Percentiles rank a stretch among this genome's conserved stretches.
Evolutionary conservation across 148 eudicot species (phyloP).

Genomic region (Chenopodium berlandieri): DNA sequence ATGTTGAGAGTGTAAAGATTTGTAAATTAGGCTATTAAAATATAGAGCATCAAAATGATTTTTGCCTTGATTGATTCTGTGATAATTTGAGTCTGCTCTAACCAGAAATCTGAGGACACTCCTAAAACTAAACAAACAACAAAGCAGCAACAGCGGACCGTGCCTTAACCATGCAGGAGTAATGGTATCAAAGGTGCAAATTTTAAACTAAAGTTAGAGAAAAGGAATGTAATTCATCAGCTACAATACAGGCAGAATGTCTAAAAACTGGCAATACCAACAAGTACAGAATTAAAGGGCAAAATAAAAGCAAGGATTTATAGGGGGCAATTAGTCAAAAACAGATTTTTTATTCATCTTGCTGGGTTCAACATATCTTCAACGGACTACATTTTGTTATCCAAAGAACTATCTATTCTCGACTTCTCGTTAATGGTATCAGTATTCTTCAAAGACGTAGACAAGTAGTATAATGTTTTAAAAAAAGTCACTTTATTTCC

Average conservation of each 20-base stretch:
- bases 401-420: not conserved
- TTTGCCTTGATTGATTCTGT: not conserved
- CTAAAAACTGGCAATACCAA: too few species aligned
- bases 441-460: not conserved
- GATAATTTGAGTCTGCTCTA: not conserved
- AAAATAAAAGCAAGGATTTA: not conserved
- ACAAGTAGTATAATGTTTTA: not conserved
- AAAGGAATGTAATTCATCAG: too few species aligned
- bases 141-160: not conserved
- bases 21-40: slow-evolving; percentile 13
- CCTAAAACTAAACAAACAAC: not conserved
- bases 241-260: too few species aligned
- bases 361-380: not conserved
- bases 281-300: not conserved
- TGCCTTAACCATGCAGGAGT: too few species aligned
- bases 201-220: too few species aligned
- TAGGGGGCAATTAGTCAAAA: not conserved
- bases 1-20: slow-evolving; percentile 10
- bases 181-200: too few species aligned
- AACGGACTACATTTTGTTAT: not conserved
- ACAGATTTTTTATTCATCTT: not conserved
- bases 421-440: not conserved
- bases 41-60: not conserved
- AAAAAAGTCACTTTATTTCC: slow-evolving; percentile 5
- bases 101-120: not conserved